phyloP scores from a whole-genome alignment of 306 rosid species.

The Trifolium repens region DNA sequence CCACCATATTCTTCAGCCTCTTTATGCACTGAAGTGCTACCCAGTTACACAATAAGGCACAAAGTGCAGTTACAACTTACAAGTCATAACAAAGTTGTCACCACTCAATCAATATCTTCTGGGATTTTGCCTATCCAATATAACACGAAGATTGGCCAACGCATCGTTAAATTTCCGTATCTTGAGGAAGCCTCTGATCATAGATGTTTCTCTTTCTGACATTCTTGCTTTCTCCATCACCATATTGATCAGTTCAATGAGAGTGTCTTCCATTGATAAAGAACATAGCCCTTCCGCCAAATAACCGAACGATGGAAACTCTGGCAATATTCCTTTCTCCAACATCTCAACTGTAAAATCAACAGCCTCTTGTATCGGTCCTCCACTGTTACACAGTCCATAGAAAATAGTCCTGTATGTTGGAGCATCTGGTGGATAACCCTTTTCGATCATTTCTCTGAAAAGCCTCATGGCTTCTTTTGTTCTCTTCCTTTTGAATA shows the following conservation, averaged over 20 bases:
- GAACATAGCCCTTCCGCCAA: slow-evolving; percentile 91
- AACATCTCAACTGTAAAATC: slow-evolving; percentile 82
- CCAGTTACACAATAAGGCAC: slow-evolving; percentile 20
- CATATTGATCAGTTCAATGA: slow-evolving; percentile 67
- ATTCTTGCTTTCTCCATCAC: slow-evolving; percentile 72
- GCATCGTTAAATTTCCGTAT: slow-evolving; percentile 81
- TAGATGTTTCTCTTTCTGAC: slow-evolving; percentile 63
- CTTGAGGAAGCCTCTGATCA: slow-evolving; percentile 78
- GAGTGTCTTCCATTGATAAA: slow-evolving; percentile 81
- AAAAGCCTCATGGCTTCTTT: slow-evolving; percentile 86
- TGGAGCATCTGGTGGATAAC: slow-evolving; percentile 74
- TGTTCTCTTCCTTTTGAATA: slow-evolving; percentile 72
- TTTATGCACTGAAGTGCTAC: slow-evolving; percentile 14
- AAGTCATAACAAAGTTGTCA: slow-evolving; percentile 32
- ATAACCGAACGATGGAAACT: slow-evolving; percentile 64
- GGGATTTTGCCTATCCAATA: slow-evolving; percentile 63
- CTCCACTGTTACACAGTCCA: slow-evolving; percentile 93
- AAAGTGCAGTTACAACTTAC: slow-evolving; percentile 17
- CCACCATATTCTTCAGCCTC: slow-evolving; percentile 12
- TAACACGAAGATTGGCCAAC: slow-evolving; percentile 70
- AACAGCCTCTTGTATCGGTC: slow-evolving; percentile 83
- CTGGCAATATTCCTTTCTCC: slow-evolving; percentile 74
- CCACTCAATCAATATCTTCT: slow-evolving; percentile 48
- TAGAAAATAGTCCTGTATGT: slow-evolving; percentile 78
- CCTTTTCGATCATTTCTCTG: slow-evolving; percentile 88